Evolutionary conservation across 176 grass and related monocot genomes (phyloP), one percentile per base, ranked within the genome.

Genomic region (Avena atlantica): DNA sequence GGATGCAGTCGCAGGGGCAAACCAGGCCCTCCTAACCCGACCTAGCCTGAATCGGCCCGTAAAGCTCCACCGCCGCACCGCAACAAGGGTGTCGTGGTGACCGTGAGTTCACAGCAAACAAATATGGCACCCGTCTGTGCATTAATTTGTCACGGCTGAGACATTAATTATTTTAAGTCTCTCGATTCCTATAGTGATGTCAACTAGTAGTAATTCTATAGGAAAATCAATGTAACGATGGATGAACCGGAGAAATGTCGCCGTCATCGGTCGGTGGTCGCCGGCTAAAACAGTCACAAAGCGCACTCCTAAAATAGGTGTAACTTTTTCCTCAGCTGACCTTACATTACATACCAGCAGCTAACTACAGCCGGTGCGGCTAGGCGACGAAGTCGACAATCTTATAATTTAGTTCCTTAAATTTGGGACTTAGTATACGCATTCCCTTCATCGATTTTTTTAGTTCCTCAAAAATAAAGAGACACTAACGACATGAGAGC

Each of bases 401-500:
- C 5, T 40, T 40, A 40, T 40, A 40, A 40, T 5, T 37, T 6
- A 42, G 40, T 40, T 40, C 37, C 49, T 29, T 77, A 78, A 55
- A 40, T 40, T 40, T 40, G 37, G 37, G 4, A 40, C 37, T 40
- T 40, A 40, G 6, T 40, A 5, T 6, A 34, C 0, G 31, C 31
- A 34, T 34, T 34, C 31, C 1, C 5, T 42, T 42, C 40, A 42
- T 42, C 6, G 0, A 1, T 42, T 42, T 42, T 7, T 77, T 6
- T 29, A 81, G 5, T 27, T 59, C 70, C 4, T 42, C 48, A 8
- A 52, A 11, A 11, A 13, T 6, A 78, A 67, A 31, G 8, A 19
- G 58, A 9, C 78, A 31, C 51, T 70, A 86, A 87, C 63, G 73
- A 90, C 89, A 83, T 16, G 64, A 25, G 56, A 90, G 79, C 79